These are phyloP conservation scores for Teunomyces lycoperdinae DNA, from an alignment of 805 yeast species.

Conservation along the genomic window DNA sequence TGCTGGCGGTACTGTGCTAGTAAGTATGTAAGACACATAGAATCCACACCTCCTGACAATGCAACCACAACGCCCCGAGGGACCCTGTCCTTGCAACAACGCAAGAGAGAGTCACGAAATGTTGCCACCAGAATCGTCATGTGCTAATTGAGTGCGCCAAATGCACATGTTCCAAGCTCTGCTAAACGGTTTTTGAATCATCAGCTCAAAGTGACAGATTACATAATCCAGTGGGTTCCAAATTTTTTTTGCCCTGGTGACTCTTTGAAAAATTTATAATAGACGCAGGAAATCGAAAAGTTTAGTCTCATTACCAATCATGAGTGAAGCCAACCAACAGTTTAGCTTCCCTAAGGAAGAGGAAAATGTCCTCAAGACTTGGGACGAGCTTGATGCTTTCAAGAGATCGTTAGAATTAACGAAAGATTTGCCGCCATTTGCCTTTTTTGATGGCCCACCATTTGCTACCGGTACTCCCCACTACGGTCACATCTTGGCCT, in stretches of 20 bases:
- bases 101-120: neutral
- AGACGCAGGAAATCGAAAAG: neutral
- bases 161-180: too few species aligned
- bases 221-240: neutral
- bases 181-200: too few species aligned
- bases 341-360: constrained; percentile 89
- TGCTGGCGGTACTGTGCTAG: constrained; percentile 34
- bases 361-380: constrained; percentile 70
- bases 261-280: constrained; percentile 1
- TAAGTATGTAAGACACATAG: constrained; percentile 63
- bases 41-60: constrained; percentile 80
- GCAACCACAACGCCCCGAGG: constrained; percentile 49
- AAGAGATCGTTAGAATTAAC: constrained; percentile 79
- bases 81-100: constrained; percentile 2
- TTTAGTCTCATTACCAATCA: neutral
- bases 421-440: constrained; percentile 79
- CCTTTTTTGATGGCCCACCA: constrained; percentile 99
- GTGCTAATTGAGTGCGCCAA: neutral
- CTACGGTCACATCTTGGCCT: constrained; percentile 95
- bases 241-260: constrained; percentile 1
- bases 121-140: neutral
- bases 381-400: constrained; percentile 96
- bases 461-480: constrained; percentile 99
- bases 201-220: neutral
- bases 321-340: constrained; percentile 8